Evolutionary conservation across 2,329 filamentous ascomycete genomes (phyloP).

Genomic region (Neofusicoccum parvum): DNA sequence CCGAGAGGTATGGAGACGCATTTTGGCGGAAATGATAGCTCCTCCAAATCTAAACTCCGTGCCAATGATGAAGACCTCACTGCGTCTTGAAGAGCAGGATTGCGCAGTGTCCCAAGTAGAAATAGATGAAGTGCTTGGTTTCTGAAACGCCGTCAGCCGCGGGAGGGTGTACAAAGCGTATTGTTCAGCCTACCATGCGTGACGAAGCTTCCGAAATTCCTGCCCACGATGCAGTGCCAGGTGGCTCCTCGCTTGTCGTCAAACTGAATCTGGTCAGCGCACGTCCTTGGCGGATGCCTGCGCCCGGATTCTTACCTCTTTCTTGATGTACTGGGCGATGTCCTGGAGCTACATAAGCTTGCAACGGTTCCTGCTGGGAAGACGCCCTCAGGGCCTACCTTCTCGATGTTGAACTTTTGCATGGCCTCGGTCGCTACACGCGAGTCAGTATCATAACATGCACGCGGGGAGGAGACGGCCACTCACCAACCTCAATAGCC

Average conservation of each 20-base stretch:
- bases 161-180: background rate
- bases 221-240: slow-evolving; percentile 98
- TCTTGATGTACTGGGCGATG: slow-evolving; percentile 94
- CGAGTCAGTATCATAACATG: slow-evolving; percentile 28
- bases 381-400: slow-evolving; percentile 51
- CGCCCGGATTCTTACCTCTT: slow-evolving; percentile 61
- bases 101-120: slow-evolving; percentile 97
- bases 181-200: slow-evolving; percentile 74
- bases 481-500: slow-evolving; percentile 90
- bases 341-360: slow-evolving; percentile 60
- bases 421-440: slow-evolving; percentile 68
- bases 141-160: slow-evolving; percentile 58
- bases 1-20: background rate
- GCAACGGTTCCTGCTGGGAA: background rate
- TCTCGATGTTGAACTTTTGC: slow-evolving; percentile 72
- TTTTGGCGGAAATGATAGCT: background rate
- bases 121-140: slow-evolving; percentile 99
- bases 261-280: slow-evolving; percentile 63
- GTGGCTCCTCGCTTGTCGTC: slow-evolving; percentile 96
- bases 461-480: slow-evolving; percentile 13
- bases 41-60: slow-evolving; percentile 11
- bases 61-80: slow-evolving; percentile 47
- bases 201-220: slow-evolving; percentile 99
- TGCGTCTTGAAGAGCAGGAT: slow-evolving; percentile 99
- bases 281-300: background rate